Evolutionary conservation across 2,329 filamentous ascomycete genomes (phyloP), one percentile per base, ranked within the genome.

Genomic region (Celoporthe dispersa): DNA sequence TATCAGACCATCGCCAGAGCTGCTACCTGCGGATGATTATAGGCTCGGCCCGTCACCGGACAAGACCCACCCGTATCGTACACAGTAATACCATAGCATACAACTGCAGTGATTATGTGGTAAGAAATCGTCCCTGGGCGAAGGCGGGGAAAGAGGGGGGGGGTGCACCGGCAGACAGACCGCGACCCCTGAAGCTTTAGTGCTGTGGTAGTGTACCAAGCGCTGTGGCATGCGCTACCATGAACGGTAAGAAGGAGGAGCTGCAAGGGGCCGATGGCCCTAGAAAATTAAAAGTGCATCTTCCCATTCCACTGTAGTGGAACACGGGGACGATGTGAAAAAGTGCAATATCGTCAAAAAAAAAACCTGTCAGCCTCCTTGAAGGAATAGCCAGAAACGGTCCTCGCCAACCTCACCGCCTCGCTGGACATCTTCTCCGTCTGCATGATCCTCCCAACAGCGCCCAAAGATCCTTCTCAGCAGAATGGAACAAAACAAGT

Each of bases 31-130:
- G 44, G 6, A n/a, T 22, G n/a, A 7, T 8, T 48, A 3, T 53
- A 31, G 64, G 64, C n/a, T 57, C 66, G 57, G 60, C 39, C 60
- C 66, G 66, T 48, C 48, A 48, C 67, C 61, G 67, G 22, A 22
- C 5, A 37, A n/a, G 57, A 22, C 57, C 57, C 57, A 61, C 57
- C 28, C 11, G 11, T 35, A 61, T 33, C 33, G 11, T 48, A n/a
- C 22, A 37, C 11, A 39, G 11, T 39, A 39, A 39, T 39, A 35
- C 35, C 35, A 35, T 35, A 39, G 37, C 37, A 39, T n/a, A n/a
- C n/a, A n/a, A n/a, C n/a, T n/a, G n/a, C n/a, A n/a, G n/a, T n/a
- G n/a, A n/a, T n/a, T n/a, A 14, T 9, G 16, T 48, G 22, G 6
- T 4, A 22, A 9, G 19, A 48, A 48, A 8, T 22, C 41, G 19